Percentiles rank a stretch among this genome's conserved stretches.
These are phyloP conservation scores for Schizophyllum commune DNA, from an alignment of 1,284 basidiomycete genomes.

Conservation along the genomic window DNA sequence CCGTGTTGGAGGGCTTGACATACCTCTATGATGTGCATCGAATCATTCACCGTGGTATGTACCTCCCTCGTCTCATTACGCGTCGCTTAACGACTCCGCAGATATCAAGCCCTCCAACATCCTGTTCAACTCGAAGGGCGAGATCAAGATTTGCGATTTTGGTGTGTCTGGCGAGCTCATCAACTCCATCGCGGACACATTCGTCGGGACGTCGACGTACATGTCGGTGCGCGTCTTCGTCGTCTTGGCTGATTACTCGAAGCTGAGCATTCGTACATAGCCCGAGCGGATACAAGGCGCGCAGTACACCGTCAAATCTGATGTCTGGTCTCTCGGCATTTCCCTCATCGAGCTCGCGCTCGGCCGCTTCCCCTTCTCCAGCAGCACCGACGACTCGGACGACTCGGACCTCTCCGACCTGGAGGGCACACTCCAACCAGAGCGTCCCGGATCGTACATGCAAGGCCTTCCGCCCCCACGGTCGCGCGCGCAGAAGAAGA, in stretches of 20 bases:
- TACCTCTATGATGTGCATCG: slow-evolving; percentile 99
- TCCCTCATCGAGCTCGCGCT: slow-evolving; percentile 91
- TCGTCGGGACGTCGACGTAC: slow-evolving; percentile 97
- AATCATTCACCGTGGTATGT: slow-evolving; percentile 95
- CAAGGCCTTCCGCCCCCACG: slow-evolving; percentile 19
- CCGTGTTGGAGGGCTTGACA: slow-evolving; percentile 89
- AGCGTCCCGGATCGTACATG: slow-evolving; percentile 35
- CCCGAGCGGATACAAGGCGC: slow-evolving; percentile 98
- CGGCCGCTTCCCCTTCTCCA: slow-evolving; percentile 89
- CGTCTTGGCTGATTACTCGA: slow-evolving; percentile 1
- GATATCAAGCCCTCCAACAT: slow-evolving; percentile 99
- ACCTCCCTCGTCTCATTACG: slow-evolving; percentile 5
- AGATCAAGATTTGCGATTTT: slow-evolving; percentile 99
- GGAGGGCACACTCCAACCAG: slow-evolving; percentile 60
- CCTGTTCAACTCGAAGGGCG: slow-evolving; percentile 85
- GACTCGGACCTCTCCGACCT: slow-evolving; percentile 64
- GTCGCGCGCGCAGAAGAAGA: slow-evolving; percentile 19
- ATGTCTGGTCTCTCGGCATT: slow-evolving; percentile 96
- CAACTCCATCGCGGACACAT: slow-evolving; percentile 98
- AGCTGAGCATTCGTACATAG: slow-evolving; percentile 33
- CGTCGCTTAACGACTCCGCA: slow-evolving; percentile 22
- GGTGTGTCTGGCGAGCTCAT: slow-evolving; percentile 98
- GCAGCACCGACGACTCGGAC: slow-evolving; percentile 57
- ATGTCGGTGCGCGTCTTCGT: slow-evolving; percentile 79
- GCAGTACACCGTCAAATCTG: slow-evolving; percentile 95